Evolutionary conservation across 2,329 filamentous ascomycete species (phyloP), one percentile per base, ranked within the genome.

Genomic region (Talaromyces amestolkiae): DNA sequence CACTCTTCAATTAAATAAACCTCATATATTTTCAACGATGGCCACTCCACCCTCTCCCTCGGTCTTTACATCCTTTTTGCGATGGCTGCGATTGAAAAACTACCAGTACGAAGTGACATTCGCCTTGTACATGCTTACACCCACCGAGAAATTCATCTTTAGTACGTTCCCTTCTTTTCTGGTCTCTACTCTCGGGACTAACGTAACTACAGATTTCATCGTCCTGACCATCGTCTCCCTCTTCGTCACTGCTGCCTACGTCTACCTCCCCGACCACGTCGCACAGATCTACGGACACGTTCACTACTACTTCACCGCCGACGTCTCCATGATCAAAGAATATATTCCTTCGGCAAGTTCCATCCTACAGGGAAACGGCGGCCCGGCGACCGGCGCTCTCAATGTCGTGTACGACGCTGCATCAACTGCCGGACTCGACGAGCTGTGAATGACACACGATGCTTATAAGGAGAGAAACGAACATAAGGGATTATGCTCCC

Each of bases 91-190:
- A 79, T 87, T 93, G 79, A 99, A 99, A 85, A 89, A 93, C 77
- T 97, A 98, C 84, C 95, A 98, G 83, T 93, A 98, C 77, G 95
- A 99, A 82, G 94, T 98, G 77, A 97, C 94, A 13, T 95, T 96
- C 80, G 90, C 91, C 67, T 86, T 98, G 31, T 98, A 99, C 85
- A 98, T 99, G 91, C 90, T 97, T 72, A 97, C 93, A 43, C 91
- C 93, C 1, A 93, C 91, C 61, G 95, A 99, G 83, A 97, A 97
- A 79, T 94, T 97, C 80, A 89, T 97, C 73, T 96, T 98, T 81
- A 98, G 95, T 98, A 86, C 65, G 92, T 61, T 37, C 33, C 51
- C 39, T 37, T 24, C 49, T 64, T 64, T 19, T 17, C 4, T 19
- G 15, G 13, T 17, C 19, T 43, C 13, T 27, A 6, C 37, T 37